These are phyloP conservation scores for Trametes villosa DNA, from an alignment of 768 basidiomycete species.

Conservation along the genomic window DNA sequence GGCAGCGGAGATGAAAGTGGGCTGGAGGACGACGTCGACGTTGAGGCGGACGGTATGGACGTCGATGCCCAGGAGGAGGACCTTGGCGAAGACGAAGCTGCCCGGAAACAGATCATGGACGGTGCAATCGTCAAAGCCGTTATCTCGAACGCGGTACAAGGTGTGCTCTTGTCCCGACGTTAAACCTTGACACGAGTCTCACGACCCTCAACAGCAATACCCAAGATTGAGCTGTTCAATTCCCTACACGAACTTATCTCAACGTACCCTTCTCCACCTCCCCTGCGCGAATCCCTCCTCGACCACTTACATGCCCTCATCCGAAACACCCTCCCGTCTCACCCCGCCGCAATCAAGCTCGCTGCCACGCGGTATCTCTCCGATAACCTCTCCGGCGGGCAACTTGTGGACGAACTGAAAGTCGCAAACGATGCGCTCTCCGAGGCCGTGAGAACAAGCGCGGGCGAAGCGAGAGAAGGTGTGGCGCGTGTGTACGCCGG, in stretches of 20 bases:
- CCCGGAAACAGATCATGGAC: conserved; percentile 69
- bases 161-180: conserved; percentile 43
- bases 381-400: conserved; percentile 46
- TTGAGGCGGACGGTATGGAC: conserved; percentile 25
- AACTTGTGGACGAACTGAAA: conserved; percentile 60
- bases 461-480: conserved; percentile 30
- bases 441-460: conserved; percentile 29
- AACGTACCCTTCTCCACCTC: conserved; percentile 45
- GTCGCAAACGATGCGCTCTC: conserved; percentile 54
- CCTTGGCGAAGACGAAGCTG: conserved; percentile 54
- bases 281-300: conserved; percentile 46
- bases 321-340: conserved; percentile 39
- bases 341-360: conserved; percentile 44
- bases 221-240: conserved; percentile 45
- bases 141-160: conserved; percentile 74
- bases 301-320: conserved; percentile 50
- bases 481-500: conserved; percentile 45
- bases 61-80: conserved; percentile 35
- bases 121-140: conserved; percentile 82
- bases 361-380: conserved; percentile 42
- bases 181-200: not conserved
- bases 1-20: conserved; percentile 1
- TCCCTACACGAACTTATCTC: conserved; percentile 48
- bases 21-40: conserved; percentile 18
- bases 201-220: conserved; percentile 40